Evolutionary conservation across 768 basidiomycete species (phyloP).

Genomic region (Dentipellis fragilis): DNA sequence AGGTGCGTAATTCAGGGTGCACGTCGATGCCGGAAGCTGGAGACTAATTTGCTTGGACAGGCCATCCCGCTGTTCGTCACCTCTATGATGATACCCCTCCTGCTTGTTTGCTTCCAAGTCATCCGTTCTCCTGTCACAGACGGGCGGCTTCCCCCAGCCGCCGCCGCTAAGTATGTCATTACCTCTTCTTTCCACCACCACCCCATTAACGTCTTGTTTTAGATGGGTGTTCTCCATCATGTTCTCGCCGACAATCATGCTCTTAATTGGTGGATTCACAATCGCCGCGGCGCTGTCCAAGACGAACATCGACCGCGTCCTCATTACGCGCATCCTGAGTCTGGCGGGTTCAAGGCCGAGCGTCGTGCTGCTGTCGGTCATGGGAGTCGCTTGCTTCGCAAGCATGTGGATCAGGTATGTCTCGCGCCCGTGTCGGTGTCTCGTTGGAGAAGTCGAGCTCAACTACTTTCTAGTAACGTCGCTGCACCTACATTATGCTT

Average conservation of each 20-base stretch:
- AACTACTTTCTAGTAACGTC: slow-evolving; percentile 57
- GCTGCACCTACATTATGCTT: slow-evolving; percentile 97
- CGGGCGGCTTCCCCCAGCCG: no score
- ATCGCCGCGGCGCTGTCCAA: slow-evolving; percentile 95
- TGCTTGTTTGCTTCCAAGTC: slow-evolving; percentile 79
- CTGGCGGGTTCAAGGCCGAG: slow-evolving; percentile 84
- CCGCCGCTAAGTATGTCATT: no score
- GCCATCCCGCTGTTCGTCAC: slow-evolving; percentile 98
- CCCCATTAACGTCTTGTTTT: slow-evolving; percentile 5
- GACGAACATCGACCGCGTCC: slow-evolving; percentile 84
- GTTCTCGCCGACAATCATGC: slow-evolving; percentile 98
- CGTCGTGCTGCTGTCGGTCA: slow-evolving; percentile 84
- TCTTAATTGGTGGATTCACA: slow-evolving; percentile 95
- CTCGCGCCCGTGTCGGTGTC: background rate
- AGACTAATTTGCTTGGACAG: slow-evolving; percentile 28
- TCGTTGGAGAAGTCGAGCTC: background rate
- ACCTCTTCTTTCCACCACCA: background rate
- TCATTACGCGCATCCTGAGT: slow-evolving; percentile 85
- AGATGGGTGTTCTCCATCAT: slow-evolving; percentile 90
- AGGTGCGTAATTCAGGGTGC: slow-evolving; percentile 40
- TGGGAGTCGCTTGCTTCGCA: slow-evolving; percentile 94
- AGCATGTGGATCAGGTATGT: slow-evolving; percentile 96
- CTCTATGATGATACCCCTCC: slow-evolving; percentile 77
- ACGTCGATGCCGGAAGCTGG: background rate
- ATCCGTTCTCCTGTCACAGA: slow-evolving; percentile 39